phyloP scores from a whole-genome alignment of 345 rosid genomes.

The Streptanthus diversifolius region DNA sequence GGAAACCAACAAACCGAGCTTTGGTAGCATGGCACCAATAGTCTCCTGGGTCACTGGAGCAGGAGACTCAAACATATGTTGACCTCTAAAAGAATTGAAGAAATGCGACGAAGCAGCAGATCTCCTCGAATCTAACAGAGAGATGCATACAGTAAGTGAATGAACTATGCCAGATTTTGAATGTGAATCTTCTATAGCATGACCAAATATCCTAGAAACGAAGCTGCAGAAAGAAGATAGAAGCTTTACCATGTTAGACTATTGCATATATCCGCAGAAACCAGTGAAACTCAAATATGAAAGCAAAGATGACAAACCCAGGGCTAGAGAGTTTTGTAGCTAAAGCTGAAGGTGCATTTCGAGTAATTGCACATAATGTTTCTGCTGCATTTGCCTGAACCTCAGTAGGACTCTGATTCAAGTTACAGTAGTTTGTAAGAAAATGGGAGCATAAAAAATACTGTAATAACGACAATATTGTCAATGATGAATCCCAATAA shows the following conservation, averaged over 20 bases:
- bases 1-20: constrained; percentile 59
- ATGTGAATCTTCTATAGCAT: constrained; percentile 76
- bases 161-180: constrained; percentile 85
- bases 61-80: constrained; percentile 72
- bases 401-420: constrained; percentile 69
- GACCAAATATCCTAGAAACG: constrained; percentile 69
- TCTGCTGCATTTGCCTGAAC: constrained; percentile 95
- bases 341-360: constrained; percentile 75
- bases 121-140: constrained; percentile 84
- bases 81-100: constrained; percentile 79
- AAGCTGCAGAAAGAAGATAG: constrained; percentile 49
- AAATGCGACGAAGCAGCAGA: constrained; percentile 51
- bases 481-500: background rate
- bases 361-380: constrained; percentile 74
- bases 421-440: constrained; percentile 25
- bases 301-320: constrained; percentile 41
- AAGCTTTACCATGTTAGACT: constrained; percentile 7
- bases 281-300: constrained; percentile 9
- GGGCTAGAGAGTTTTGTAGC: constrained; percentile 74
- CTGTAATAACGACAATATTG: background rate
- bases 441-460: background rate
- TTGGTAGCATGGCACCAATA: constrained; percentile 87
- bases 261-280: constrained; percentile 12
- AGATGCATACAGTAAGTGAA: constrained; percentile 79
- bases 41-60: constrained; percentile 83